Percentiles rank a stretch among this genome's conserved stretches.
Evolutionary conservation across 805 yeast genomes (phyloP).

Genomic region (Helenozyma baotianmanensis): DNA sequence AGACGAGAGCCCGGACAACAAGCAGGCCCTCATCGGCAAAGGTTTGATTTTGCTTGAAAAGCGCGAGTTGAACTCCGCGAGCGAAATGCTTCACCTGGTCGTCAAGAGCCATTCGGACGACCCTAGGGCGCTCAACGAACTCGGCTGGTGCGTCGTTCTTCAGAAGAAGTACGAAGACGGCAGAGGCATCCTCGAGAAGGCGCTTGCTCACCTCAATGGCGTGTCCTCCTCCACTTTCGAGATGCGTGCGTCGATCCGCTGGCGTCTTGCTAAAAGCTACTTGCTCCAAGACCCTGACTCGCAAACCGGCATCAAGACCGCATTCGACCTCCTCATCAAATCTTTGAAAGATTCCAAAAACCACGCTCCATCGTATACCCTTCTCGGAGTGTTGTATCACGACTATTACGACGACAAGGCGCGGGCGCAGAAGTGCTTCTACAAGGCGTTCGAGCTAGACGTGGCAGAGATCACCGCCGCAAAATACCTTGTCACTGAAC

Average conservation of each 20-base stretch:
- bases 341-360: slow-evolving; percentile 61
- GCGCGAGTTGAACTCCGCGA: slow-evolving; percentile 53
- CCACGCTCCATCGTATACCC: slow-evolving; percentile 76
- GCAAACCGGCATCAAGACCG: slow-evolving; percentile 31
- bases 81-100: slow-evolving; percentile 47
- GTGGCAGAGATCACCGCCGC: slow-evolving; percentile 74
- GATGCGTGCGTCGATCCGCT: slow-evolving; percentile 53
- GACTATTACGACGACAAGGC: slow-evolving; percentile 51
- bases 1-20: slow-evolving; percentile 32
- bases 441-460: slow-evolving; percentile 85
- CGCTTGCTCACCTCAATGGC: slow-evolving; percentile 44
- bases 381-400: slow-evolving; percentile 71
- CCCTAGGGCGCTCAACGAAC: slow-evolving; percentile 57
- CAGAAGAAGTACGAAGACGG: slow-evolving; percentile 50
- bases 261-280: slow-evolving; percentile 72
- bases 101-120: slow-evolving; percentile 47
- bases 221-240: slow-evolving; percentile 50
- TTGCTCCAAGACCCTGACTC: slow-evolving; percentile 26
- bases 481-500: slow-evolving; percentile 61
- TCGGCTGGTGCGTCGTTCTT: slow-evolving; percentile 73
- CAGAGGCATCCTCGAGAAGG: slow-evolving; percentile 41
- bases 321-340: slow-evolving; percentile 55
- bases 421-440: slow-evolving; percentile 81
- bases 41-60: slow-evolving; percentile 72
- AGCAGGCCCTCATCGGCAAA: slow-evolving; percentile 73